Percentiles rank a stretch among this genome's conserved stretches.
These are phyloP conservation scores for Orychophragmus violaceus DNA, from an alignment of 345 rosid genomes.

Conservation along the genomic window DNA sequence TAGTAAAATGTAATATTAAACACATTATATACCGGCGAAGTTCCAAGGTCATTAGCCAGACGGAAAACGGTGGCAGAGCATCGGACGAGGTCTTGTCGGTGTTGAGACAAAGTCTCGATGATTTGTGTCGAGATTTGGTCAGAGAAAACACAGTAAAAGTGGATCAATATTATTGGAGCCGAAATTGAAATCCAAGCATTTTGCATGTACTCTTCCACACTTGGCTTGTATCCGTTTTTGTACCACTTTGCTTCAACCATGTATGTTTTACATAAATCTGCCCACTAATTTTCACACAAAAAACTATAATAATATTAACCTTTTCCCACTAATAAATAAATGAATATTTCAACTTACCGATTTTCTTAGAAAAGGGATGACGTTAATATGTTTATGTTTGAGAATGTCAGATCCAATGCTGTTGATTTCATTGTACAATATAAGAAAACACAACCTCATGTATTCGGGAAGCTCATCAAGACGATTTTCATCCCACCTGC, in stretches of 20 bases:
- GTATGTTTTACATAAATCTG: background rate
- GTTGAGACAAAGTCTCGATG: background rate
- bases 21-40: background rate
- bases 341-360: background rate
- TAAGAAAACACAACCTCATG: conserved; percentile 22
- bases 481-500: conserved; percentile 20
- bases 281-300: background rate
- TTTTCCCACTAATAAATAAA: background rate
- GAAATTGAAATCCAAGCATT: background rate
- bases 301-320: too few species aligned
- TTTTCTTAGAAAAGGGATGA: conserved; percentile 15
- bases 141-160: background rate
- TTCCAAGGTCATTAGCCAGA: background rate
- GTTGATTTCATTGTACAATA: conserved; percentile 19
- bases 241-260: background rate
- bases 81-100: background rate
- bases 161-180: background rate
- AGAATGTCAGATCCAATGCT: conserved; percentile 16
- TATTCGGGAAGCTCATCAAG: conserved; percentile 21
- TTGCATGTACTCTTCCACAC: background rate
- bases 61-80: background rate
- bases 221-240: background rate
- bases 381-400: background rate
- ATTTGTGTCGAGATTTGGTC: background rate
- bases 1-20: background rate